Conservation (phyloP, 805 yeast species). For the Wickerhamomyces queroliae region DNA sequence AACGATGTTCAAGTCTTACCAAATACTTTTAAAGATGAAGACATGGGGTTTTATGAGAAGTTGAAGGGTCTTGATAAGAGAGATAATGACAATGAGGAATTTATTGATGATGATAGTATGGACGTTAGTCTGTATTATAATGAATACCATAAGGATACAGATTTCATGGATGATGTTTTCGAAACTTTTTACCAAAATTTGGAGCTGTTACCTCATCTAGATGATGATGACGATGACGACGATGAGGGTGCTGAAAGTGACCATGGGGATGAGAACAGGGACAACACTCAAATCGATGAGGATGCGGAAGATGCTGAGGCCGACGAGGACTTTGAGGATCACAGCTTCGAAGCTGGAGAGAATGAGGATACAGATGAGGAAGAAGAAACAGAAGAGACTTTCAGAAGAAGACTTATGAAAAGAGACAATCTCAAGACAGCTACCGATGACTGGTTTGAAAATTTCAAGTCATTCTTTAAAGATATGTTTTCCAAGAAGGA, state of each 20-base stretch:
- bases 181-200: constrained; percentile 16
- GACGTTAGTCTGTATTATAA: not conserved
- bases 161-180: constrained; percentile 10
- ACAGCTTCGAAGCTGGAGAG: too few relatives aligned
- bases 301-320: constrained; percentile 10
- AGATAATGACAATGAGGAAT: constrained; percentile 1
- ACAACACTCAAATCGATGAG: too few relatives aligned
- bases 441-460: constrained; percentile 16
- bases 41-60: constrained; percentile 17
- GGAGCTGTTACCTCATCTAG: constrained; percentile 10
- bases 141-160: constrained; percentile 3
- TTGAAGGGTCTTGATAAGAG: constrained; percentile 13
- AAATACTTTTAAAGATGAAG: constrained; percentile 12
- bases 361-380: not conserved
- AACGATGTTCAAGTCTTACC: constrained; percentile 23
- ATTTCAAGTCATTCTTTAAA: constrained; percentile 17
- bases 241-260: constrained; percentile 6
- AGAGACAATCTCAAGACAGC: constrained; percentile 7
- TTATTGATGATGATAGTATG: not conserved
- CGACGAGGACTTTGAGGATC: too few relatives aligned
- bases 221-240: constrained; percentile 7
- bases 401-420: constrained; percentile 4
- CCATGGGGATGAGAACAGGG: constrained; percentile 7
- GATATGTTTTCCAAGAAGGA: constrained; percentile 22
- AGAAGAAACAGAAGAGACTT: not conserved